Base-by-base conservation (phyloP, 108 stramenopile genomes). In the Pseudonitzschia multiseries region DNA sequence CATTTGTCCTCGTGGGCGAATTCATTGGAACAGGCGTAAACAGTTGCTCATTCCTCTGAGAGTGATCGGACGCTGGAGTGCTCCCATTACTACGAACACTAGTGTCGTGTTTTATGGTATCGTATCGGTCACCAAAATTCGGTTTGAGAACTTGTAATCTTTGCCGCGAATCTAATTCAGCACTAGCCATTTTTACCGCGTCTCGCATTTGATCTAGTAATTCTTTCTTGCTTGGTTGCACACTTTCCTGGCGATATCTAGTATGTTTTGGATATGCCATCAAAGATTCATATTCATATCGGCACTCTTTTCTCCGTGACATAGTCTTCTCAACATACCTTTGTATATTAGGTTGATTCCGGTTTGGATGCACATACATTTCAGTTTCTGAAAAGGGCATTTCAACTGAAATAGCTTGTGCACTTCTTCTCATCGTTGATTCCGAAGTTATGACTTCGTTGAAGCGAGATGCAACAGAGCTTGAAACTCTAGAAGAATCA, bases 121-220 rank as follows among this genome's bases (percentile, higher is more conserved):
- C 8, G 29, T 33, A 33, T 2, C 32, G 32, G 14, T 62, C 32
- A 33, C 18, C 13, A 15, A 26, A 56, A 3, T 26, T 10, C n/a
- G 54, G 20, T 26, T 24, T 21, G 54, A 56, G 2, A 56, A 2
- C 54, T 56, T 56, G 13, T 26, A 3, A 13, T 36, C 9, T 33
- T 36, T 36, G 4, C 4, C 26, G 32, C 29, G 36, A 41, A 33
- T 62, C 61, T 56, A 56, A 20, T 56, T 56, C 32, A 62, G 36
- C 61, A n/a, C 32, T 21, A 62, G 61, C 61, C 32, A 36, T 62
- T 40, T 20, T 31, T 17, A 62, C 61, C 0, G 61, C 61, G 12
- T 36, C 14, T 62, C 61, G 61, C 61, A 62, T 13, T 29, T 62
- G 61, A 36, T 62, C 32, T 2, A 62, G 61, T 28, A 62, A 17